A percentile compares a stretch with the other conserved stretches of the same genome.
These are phyloP conservation scores for Euphorbia celastroides DNA, from an alignment of 441 rosid genomes.

Conservation along the genomic window DNA sequence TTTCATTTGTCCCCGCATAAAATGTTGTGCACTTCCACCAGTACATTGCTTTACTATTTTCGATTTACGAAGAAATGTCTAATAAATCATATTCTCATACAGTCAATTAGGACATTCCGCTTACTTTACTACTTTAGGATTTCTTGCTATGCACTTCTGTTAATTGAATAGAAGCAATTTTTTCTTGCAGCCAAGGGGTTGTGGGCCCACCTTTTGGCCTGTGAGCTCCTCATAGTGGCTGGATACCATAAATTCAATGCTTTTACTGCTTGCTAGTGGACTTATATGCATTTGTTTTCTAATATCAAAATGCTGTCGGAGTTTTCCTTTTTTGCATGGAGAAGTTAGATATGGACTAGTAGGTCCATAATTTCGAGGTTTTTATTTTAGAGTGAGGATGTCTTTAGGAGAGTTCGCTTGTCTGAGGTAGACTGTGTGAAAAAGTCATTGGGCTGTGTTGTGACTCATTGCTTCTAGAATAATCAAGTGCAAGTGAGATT, in stretches of 20 bases:
- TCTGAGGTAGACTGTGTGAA: background rate
- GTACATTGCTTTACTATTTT: background rate
- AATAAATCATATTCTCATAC: no score
- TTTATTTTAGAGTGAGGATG: background rate
- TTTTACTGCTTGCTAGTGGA: background rate
- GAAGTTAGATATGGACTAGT: background rate
- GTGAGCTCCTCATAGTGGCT: no score
- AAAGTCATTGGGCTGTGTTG: background rate
- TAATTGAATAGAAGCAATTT: no score
- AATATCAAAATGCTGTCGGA: background rate
- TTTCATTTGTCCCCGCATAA: no score
- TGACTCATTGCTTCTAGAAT: background rate
- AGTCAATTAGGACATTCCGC: no score
- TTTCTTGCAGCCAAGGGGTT: no score
- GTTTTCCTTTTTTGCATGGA: background rate
- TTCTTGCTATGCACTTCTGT: no score
- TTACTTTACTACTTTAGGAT: no score
- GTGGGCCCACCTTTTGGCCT: no score
- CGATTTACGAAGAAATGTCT: no score
- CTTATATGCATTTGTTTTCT: background rate
- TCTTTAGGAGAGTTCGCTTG: background rate
- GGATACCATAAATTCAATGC: no score
- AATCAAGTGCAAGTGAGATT: slow-evolving; percentile 7
- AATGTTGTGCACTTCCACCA: no score
- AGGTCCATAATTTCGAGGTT: background rate